Conservation (phyloP, 164 flowering plant species). For the Liquidambar formosana region DNA sequence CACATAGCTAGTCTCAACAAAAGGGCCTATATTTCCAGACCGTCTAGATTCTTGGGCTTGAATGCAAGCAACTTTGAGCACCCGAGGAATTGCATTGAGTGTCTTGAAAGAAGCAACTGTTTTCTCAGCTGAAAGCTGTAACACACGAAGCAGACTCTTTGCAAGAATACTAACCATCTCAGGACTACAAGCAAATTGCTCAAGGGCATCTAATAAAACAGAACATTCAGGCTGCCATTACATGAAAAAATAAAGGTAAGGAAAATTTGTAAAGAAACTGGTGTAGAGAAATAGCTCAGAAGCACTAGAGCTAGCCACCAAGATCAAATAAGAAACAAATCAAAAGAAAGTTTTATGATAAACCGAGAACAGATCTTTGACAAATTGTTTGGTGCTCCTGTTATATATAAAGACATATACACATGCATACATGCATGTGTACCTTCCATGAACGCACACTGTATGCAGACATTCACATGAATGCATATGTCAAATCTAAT, state of each 20-base stretch:
- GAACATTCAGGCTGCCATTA: constrained; percentile 85
- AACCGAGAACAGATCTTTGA: neutral
- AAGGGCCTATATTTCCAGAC: constrained; percentile 23
- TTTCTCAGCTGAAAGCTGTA: constrained; percentile 76
- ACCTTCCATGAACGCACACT: neutral
- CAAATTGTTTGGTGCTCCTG: neutral
- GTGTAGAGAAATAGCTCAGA: neutral
- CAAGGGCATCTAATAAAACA: constrained; percentile 78
- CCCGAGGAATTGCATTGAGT: constrained; percentile 69
- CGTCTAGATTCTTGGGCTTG: constrained; percentile 71
- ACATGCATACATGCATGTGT: neutral
- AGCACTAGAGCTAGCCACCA: neutral
- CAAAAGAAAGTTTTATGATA: neutral
- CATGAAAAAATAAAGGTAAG: constrained; percentile 9
- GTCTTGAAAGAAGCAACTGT: constrained; percentile 75
- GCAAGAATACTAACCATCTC: constrained; percentile 60
- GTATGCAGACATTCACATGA: no score
- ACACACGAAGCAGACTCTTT: constrained; percentile 64
- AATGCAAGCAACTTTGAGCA: constrained; percentile 80
- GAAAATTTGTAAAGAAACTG: neutral
- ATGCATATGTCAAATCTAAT: no score
- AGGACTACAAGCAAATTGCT: constrained; percentile 79
- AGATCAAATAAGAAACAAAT: no score
- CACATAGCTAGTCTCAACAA: constrained; percentile 18
- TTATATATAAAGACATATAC: neutral